Percentiles rank a stretch among this genome's conserved stretches.
Evolutionary conservation across 78 protist genomes (phyloP).

Genomic region (Isochrysis galbana): DNA sequence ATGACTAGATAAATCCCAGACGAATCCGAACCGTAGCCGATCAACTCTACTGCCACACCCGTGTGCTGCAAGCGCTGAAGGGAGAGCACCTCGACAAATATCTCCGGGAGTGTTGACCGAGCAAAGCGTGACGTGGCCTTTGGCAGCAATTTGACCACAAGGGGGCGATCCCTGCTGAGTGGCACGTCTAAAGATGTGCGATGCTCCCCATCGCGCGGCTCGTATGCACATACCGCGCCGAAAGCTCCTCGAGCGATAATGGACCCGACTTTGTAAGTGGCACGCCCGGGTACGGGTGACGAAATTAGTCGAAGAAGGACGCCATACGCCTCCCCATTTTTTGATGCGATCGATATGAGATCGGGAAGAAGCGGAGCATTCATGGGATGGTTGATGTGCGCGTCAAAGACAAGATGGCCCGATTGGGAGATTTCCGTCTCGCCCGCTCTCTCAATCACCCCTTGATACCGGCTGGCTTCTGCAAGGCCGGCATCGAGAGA

Average conservation of each 20-base stretch:
- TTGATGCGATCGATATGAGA: background rate
- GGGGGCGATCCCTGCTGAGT: background rate
- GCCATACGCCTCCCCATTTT: background rate
- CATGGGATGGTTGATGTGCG: background rate
- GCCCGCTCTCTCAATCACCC: background rate
- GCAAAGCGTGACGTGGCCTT: background rate
- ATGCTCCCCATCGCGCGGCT: background rate
- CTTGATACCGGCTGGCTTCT: background rate
- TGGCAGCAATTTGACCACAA: background rate
- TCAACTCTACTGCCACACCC: background rate
- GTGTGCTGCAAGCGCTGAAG: background rate
- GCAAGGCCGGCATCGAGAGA: background rate
- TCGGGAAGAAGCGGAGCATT: background rate
- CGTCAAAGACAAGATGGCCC: background rate
- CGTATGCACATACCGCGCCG: background rate
- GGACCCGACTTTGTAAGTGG: background rate
- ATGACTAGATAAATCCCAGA: slow-evolving; percentile 75
- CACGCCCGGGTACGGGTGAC: background rate
- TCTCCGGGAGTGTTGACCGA: background rate
- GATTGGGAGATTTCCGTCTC: background rate
- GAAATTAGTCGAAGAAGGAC: background rate
- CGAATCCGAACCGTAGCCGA: slow-evolving; percentile 80
- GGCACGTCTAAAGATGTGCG: background rate
- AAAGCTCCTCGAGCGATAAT: background rate
- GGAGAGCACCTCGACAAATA: background rate